Base-by-base conservation (phyloP, 2,329 filamentous ascomycete species). In the Verticillium isaacii region DNA sequence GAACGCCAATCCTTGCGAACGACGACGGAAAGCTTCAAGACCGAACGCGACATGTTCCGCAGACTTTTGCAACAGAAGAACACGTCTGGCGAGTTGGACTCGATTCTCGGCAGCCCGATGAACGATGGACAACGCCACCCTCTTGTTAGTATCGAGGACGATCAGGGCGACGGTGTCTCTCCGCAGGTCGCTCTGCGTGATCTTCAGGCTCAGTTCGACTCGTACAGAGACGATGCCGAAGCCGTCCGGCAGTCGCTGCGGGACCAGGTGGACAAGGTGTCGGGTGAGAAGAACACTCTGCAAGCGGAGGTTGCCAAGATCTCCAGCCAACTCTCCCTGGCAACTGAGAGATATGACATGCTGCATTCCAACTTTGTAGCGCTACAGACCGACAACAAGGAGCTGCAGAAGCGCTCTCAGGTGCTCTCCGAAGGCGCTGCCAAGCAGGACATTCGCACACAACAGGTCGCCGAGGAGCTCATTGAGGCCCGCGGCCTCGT, bases 41-140 rank as follows among this genome's bases (percentile, higher is more conserved):
- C 93, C 69, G 95, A 99, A 77, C 89, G 95, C 65, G 94, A 99
- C 72, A 97, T 97, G 86, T 98, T 97, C 88, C 89, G 94, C 25
- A 92, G 93, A 59, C 93, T 98, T 80, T 85, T 97, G 34, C 91
- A 94, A 67, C 91, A 95, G 65, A 75, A 88, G 77, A 73, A 81
- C 71, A 70, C 84, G 71, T 72, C 85, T 72, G 81, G 78, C 14
- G 89, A 93, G 63, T 80, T 89, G 52, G 83, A 85, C 17, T 88
- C 88, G 1, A 81, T 88, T 58, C 88, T 96, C 70, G 91, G 89
- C 1, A 87, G 89, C 68, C 91, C 90, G 19, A 77, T 90, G 36
- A 86, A 89, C 63, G 83, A 85, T 17, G 77, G 73, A 56, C 74
- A 78, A 56, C 80, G 83, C 41, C 79, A 82, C 59, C 81, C 86